Conservation (phyloP, 2,329 filamentous ascomycete genomes). For the Diaporthe batatas region DNA sequence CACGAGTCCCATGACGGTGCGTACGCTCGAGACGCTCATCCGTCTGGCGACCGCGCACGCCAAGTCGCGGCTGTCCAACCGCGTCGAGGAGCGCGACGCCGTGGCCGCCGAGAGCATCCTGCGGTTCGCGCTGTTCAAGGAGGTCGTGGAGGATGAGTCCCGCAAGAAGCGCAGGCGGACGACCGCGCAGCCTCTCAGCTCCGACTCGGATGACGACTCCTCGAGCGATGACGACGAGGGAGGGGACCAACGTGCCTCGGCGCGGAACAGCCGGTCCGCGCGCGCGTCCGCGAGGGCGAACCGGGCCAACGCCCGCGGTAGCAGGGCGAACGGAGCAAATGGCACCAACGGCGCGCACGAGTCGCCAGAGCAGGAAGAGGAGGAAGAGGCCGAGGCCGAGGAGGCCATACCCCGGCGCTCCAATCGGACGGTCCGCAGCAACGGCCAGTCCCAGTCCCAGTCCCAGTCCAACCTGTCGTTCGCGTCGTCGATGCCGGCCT, state of each 20-base stretch:
- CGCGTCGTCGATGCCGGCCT: slow-evolving; percentile 84
- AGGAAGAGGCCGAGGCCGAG: slow-evolving; percentile 63
- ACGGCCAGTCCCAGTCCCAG: slow-evolving; percentile 55
- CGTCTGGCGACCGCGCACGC: slow-evolving; percentile 96
- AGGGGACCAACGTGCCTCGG: slow-evolving; percentile 52
- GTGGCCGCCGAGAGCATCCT: slow-evolving; percentile 89
- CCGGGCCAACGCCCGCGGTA: slow-evolving; percentile 44
- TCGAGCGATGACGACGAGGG: slow-evolving; percentile 73
- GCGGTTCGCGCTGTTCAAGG: slow-evolving; percentile 96
- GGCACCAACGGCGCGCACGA: slow-evolving; percentile 48
- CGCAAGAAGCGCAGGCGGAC: slow-evolving; percentile 83
- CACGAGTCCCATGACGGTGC: slow-evolving; percentile 94
- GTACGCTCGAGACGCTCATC: slow-evolving; percentile 98
- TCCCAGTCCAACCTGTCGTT: slow-evolving; percentile 75
- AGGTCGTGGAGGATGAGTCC: slow-evolving; percentile 84
- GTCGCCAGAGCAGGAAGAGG: slow-evolving; percentile 60
- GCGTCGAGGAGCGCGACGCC: slow-evolving; percentile 91
- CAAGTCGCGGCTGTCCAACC: slow-evolving; percentile 87
- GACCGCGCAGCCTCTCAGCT: slow-evolving; percentile 66
- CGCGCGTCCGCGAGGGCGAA: slow-evolving; percentile 52
- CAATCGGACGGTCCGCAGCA: slow-evolving; percentile 53
- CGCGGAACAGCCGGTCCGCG: slow-evolving; percentile 47
- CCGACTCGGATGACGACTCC: slow-evolving; percentile 70
- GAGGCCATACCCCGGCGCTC: slow-evolving; percentile 59
- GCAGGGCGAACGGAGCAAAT: slow-evolving; percentile 45